Evolutionary conservation across 2,329 filamentous ascomycete genomes (phyloP).

Genomic region (Trichoderma atrobrunneum): DNA sequence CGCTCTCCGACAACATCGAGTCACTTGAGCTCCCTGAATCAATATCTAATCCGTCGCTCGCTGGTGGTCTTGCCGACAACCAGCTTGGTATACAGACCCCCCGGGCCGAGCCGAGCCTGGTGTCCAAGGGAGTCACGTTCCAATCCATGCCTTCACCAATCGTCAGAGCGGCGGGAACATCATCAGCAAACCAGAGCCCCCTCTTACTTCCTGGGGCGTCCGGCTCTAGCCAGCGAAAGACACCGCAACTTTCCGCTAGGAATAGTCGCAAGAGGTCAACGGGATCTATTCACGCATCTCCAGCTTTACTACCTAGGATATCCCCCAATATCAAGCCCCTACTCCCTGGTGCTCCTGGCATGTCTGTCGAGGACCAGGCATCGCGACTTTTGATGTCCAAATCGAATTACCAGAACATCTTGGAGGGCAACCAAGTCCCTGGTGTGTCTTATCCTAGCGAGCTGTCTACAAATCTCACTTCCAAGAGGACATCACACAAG

Average conservation of each 20-base stretch:
- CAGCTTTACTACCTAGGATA: conserved; percentile 82
- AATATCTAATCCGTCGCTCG: conserved; percentile 33
- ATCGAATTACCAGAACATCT: conserved; percentile 96
- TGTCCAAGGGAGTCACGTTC: conserved; percentile 51
- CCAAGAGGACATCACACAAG: conserved; percentile 96
- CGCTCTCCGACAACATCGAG: conserved; percentile 53
- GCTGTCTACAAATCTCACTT: conserved; percentile 88
- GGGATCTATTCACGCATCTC: conserved; percentile 74
- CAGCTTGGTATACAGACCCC: conserved; percentile 36
- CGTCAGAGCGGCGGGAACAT: conserved; percentile 41
- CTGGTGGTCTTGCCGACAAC: conserved; percentile 37
- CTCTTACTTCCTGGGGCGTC: conserved; percentile 54
- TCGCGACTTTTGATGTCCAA: conserved; percentile 85
- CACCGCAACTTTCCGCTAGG: conserved; percentile 55
- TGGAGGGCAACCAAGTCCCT: conserved; percentile 87
- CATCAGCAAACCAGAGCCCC: conserved; percentile 64
- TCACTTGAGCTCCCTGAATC: conserved; percentile 72
- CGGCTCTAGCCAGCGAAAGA: conserved; percentile 48
- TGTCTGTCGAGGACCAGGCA: conserved; percentile 57
- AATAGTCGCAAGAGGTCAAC: conserved; percentile 69
- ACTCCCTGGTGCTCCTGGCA: conserved; percentile 59
- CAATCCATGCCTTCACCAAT: conserved; percentile 50
- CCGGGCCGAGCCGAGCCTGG: conserved; percentile 33
- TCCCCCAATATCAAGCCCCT: conserved; percentile 93
- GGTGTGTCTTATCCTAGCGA: conserved; percentile 89